Base-by-base conservation (phyloP, 1,284 basidiomycete species). In the Austropuccinia psidii region DNA sequence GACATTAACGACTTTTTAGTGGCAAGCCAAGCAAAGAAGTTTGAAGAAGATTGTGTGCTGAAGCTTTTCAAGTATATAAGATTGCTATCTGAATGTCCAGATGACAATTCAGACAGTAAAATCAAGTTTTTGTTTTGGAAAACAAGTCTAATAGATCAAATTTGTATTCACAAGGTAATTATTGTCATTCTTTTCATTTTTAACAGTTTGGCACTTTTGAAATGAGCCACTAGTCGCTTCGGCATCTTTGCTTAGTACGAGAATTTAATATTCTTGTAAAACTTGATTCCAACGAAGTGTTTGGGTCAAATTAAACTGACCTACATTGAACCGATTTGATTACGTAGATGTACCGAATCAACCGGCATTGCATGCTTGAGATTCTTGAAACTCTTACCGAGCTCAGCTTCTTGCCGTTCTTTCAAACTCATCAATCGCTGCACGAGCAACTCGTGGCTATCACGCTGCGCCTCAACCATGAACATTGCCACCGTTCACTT, bases 41-140 rank as follows among this genome's bases (percentile, higher is more conserved):
- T 64, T n/a, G 29, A 64, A 49, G 61, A 49, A 47, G 61, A 47
- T 11, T 29, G 19, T 21, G 8, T 35, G n/a, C 50, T 64, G 61
- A 64, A 47, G 21, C 45, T 64, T 11, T 49, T 64, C 31, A 49
- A 64, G 50, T 31, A 13, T 49, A 35, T 64, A 24, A 64, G 50
- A 47, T 4, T 64, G 27, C 6, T 49, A n/a, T n/a, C n/a, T n/a
- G n/a, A n/a, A n/a, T n/a, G 37, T 33, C 61, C 50, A 19, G 43
- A 49, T 27, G 21, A 64, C 29, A 49, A 49, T 24, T 47, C 19
- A 49, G 31, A 19, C 7, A 17, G 13, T 8, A 21, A 13, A 21
- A 15, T 49, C 5, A 49, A 49, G 19, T 50, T 64, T n/a, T 64
- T 49, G n/a, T 7, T 19, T 64, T 64, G 61, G 61, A 64, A 64